Conservation (phyloP, 148 eudicot species). For the Spergularia bocconei region DNA sequence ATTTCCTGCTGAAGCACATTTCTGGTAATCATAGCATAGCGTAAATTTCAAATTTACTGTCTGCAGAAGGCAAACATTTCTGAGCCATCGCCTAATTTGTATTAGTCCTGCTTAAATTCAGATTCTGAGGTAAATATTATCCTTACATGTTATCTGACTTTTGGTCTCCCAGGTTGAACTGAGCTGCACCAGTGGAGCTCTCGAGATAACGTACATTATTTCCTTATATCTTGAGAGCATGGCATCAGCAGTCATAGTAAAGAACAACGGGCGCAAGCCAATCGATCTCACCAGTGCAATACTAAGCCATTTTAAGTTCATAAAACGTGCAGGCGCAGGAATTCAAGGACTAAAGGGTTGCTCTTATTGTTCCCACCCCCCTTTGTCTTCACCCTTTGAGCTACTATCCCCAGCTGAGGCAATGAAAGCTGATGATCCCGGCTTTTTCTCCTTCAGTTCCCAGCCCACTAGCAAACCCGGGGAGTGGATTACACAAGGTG, state of each 20-base stretch:
- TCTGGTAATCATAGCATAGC: not conserved
- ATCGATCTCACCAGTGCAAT: conserved; percentile 56
- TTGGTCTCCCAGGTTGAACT: conserved; percentile 60
- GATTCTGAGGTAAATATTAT: too few relatives aligned
- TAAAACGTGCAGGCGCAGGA: conserved; percentile 51
- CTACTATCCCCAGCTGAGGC: conserved; percentile 72
- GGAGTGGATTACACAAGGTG: conserved; percentile 59
- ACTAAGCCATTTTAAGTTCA: conserved; percentile 62
- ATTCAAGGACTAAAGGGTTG: conserved; percentile 67
- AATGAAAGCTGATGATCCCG: conserved; percentile 70
- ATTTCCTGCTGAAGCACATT: too few relatives aligned
- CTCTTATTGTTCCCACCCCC: conserved; percentile 74
- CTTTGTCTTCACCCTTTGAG: conserved; percentile 69
- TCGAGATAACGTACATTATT: conserved; percentile 67
- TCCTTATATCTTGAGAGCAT: conserved; percentile 73
- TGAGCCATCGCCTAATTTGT: not conserved
- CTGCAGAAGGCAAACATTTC: not conserved
- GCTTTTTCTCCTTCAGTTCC: conserved; percentile 57
- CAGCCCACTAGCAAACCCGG: conserved; percentile 66
- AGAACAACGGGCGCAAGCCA: conserved; percentile 71
- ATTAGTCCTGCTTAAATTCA: not conserved
- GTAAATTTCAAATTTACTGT: too few relatives aligned
- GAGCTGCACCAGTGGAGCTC: conserved; percentile 59
- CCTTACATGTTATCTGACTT: not conserved
- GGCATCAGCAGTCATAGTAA: conserved; percentile 79